phyloP scores from a whole-genome alignment of 2,329 filamentous ascomycete genomes.

The Sarocladiaceae sp. region DNA sequence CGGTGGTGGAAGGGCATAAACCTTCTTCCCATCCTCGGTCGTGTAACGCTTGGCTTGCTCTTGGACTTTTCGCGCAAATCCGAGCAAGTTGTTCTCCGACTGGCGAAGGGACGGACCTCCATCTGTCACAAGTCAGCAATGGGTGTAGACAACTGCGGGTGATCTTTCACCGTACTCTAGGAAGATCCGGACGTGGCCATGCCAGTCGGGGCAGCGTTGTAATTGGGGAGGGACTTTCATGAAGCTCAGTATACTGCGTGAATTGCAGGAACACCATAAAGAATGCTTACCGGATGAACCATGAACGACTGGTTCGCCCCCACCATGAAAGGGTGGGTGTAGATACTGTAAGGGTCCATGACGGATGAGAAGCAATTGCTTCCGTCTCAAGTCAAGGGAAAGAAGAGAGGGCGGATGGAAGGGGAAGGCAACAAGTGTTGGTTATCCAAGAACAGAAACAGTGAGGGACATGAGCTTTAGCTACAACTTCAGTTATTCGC shows the following conservation, averaged over 20 bases:
- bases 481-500: no score
- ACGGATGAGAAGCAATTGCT: background rate
- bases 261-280: no score
- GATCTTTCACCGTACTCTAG: background rate
- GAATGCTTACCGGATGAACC: background rate
- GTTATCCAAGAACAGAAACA: slow-evolving; percentile 7
- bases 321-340: background rate
- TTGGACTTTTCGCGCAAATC: background rate
- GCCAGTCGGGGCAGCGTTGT: background rate
- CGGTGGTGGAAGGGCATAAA: background rate
- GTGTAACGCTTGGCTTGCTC: background rate
- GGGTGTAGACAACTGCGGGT: background rate
- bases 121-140: background rate
- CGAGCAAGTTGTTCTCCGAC: background rate
- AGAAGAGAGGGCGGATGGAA: background rate
- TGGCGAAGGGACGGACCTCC: background rate
- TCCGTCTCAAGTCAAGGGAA: background rate
- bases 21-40: background rate
- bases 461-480: no score
- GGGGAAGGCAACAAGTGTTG: background rate
- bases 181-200: background rate
- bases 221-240: background rate
- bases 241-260: background rate
- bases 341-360: background rate
- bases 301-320: slow-evolving; percentile 5